Conservation (phyloP, 257 asterid species). For the Euphrasia confusa region DNA sequence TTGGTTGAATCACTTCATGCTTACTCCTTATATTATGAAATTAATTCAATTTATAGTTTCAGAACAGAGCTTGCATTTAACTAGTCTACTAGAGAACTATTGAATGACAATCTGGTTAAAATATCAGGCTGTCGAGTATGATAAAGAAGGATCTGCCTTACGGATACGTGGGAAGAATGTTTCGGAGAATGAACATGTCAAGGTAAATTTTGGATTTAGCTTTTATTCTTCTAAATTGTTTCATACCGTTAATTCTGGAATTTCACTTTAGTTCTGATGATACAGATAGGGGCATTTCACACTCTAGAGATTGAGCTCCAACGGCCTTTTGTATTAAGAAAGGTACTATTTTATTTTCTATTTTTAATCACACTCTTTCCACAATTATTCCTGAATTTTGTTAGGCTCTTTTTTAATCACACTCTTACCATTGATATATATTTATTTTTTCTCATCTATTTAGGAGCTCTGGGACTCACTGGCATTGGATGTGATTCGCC, state of each 20-base stretch:
- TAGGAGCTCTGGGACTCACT: slow-evolving; percentile 87
- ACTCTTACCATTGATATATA: no score
- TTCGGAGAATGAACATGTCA: slow-evolving; percentile 87
- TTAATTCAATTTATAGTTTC: neutral
- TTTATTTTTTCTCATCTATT: slow-evolving; percentile 22
- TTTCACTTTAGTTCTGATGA: slow-evolving; percentile 20
- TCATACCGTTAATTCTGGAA: slow-evolving; percentile 21
- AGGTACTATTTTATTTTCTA: slow-evolving; percentile 36
- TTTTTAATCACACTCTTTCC: slow-evolving; percentile 2
- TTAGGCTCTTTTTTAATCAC: neutral
- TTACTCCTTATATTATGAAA: neutral
- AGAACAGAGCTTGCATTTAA: slow-evolving; percentile 2
- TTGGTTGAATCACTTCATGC: slow-evolving; percentile 11
- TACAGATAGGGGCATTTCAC: slow-evolving; percentile 96
- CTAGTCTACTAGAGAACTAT: neutral
- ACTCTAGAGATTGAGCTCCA: slow-evolving; percentile 89
- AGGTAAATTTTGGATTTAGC: slow-evolving; percentile 42
- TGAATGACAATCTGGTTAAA: slow-evolving; percentile 14
- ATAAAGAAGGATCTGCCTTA: slow-evolving; percentile 86
- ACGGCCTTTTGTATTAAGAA: slow-evolving; percentile 84
- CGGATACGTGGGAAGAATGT: slow-evolving; percentile 93
- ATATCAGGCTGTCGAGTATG: slow-evolving; percentile 71
- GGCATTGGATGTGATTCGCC: slow-evolving; percentile 73
- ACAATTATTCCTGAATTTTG: neutral
- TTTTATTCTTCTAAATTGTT: slow-evolving; percentile 15